Evolutionary conservation across 1,284 basidiomycete species (phyloP).

Genomic region (Exsudoporus floridanus): DNA sequence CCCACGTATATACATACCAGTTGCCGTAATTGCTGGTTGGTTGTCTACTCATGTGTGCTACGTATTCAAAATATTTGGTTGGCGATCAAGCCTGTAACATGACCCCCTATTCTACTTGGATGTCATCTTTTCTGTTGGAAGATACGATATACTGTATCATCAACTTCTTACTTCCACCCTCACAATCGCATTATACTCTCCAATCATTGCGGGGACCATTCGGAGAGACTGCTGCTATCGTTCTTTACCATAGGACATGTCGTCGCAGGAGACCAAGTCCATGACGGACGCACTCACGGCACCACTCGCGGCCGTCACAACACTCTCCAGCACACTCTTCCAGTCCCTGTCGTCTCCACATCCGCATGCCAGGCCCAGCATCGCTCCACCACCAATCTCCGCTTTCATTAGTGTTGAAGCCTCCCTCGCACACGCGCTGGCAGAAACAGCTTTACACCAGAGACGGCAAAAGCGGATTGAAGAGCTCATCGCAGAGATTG

Average conservation of each 20-base stretch:
- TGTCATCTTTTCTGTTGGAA: no score
- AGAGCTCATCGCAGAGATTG: constrained; percentile 62
- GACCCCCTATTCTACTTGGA: no score
- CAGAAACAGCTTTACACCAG: constrained; percentile 69
- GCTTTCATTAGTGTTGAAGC: constrained; percentile 63
- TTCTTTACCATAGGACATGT: background rate
- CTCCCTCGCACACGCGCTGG: constrained; percentile 59
- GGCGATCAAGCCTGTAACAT: no score
- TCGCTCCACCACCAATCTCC: constrained; percentile 55
- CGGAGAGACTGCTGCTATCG: background rate
- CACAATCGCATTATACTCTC: no score
- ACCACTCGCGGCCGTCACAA: constrained; percentile 61
- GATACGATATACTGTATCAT: no score
- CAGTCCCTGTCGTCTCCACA: constrained; percentile 61
- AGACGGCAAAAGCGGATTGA: constrained; percentile 72
- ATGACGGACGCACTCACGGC: constrained; percentile 60
- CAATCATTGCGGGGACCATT: no score
- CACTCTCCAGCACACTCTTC: constrained; percentile 68
- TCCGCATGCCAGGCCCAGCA: constrained; percentile 56
- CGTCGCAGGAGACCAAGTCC: constrained; percentile 18
- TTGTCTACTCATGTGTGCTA: background rate
- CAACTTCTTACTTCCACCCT: no score
- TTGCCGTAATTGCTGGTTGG: background rate
- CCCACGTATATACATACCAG: background rate
- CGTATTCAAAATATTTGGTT: no score